phyloP scores from a whole-genome alignment of 2,329 filamentous ascomycete genomes.

The Botrytis cinerea region DNA sequence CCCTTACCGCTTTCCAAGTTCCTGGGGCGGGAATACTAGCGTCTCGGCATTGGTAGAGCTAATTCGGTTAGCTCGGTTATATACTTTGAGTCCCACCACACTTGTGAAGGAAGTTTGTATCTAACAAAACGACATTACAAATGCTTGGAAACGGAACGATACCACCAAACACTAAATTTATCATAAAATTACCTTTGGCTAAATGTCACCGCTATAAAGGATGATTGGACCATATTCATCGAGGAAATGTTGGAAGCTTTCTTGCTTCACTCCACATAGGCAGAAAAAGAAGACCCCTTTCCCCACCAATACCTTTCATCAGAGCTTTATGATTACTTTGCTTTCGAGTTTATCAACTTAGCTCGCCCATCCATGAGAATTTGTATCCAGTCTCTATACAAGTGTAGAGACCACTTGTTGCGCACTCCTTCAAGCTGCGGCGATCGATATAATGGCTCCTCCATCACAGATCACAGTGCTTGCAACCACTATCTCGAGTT shows the following conservation, averaged over 20 bases:
- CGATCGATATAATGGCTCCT: background rate
- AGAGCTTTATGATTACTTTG: background rate
- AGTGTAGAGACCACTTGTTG: background rate
- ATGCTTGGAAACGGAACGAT: background rate
- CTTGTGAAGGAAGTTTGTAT: background rate
- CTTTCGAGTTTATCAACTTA: background rate
- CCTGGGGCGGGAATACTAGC: background rate
- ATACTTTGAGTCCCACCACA: background rate
- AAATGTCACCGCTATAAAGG: background rate
- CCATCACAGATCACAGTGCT: background rate
- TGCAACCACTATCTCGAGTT: background rate
- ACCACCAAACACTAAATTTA: background rate
- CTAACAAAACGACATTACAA: background rate
- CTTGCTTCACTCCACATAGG: background rate
- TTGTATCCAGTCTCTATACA: background rate
- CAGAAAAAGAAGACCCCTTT: background rate
- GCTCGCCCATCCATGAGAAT: background rate
- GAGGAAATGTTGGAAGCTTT: background rate
- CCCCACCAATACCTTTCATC: background rate
- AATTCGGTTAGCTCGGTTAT: slow-evolving; percentile 4
- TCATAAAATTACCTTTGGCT: background rate
- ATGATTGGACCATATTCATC: background rate
- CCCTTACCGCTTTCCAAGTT: background rate
- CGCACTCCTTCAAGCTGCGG: background rate
- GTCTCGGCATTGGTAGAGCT: background rate